Evolutionary conservation across 2,329 filamentous ascomycete genomes (phyloP), one percentile per base, ranked within the genome.

Genomic region (Aspergillus novoparasiticus): DNA sequence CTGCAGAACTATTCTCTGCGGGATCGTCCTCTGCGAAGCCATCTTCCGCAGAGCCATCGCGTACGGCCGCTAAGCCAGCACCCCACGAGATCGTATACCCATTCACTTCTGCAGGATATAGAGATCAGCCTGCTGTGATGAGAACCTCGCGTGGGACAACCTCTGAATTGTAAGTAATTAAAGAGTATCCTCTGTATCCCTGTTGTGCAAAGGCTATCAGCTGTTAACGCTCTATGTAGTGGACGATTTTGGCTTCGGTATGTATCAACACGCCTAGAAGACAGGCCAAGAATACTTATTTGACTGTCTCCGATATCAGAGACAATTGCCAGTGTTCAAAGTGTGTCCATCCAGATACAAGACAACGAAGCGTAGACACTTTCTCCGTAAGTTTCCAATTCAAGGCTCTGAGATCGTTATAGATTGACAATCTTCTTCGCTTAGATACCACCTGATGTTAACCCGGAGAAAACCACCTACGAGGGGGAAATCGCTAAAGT

Each of bases 291-390:
- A 11, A 19, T 16, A n/a, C 57, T 56, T 32, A 60, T 19, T 21
- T 6, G 51, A 23, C 39, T 34, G 4, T 54, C n/a, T 55, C 51
- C n/a, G 19, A 46, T 61, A 54, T 23, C 75, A 89, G 90, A 66
- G 90, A 93, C 70, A 90, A 92, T 71, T 94, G 91, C 72, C 89
- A 87, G 63, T 94, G 90, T 72, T 70, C 76, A 1, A 75, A 80
- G 64, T 93, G 91, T 72, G 83, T 90, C 28, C 89, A 93, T 75
- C 85, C 86, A 61, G 85, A 88, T 64, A 94, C 91, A 5, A 87
- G 84, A 75, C 91, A 94, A 76, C 82, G 89, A 30, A 84, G 86
- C 57, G 82, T 90, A 60, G 85, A 92, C 70, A 91, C 88, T 0
- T 92, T 92, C 69, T 81, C 84, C 61, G 87, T 90, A 64, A n/a